phyloP scores from a whole-genome alignment of 1,139 yeast species.

The Casaregolazyma lundiana region DNA sequence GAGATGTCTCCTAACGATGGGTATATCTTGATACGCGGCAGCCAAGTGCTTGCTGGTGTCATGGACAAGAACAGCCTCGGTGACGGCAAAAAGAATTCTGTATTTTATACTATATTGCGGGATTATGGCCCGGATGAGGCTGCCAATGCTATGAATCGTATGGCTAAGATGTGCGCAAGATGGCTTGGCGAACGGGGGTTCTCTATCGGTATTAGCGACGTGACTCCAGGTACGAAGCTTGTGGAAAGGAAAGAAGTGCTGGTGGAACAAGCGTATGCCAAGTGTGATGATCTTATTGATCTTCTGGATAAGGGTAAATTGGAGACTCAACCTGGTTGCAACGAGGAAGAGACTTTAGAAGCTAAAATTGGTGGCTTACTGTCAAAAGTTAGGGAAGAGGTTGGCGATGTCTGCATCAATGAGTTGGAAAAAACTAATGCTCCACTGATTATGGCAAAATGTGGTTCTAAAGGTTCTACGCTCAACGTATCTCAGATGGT shows the following conservation, averaged over 20 bases:
- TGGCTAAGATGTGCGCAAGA: constrained; percentile 97
- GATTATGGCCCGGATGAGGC: constrained; percentile 97
- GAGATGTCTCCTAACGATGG: constrained; percentile 99
- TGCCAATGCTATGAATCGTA: constrained; percentile 93
- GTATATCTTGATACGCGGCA: constrained; percentile 82
- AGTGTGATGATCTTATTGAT: constrained; percentile 88
- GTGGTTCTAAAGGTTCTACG: constrained; percentile 99
- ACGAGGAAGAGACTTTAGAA: constrained; percentile 96
- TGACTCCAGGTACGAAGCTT: constrained; percentile 83
- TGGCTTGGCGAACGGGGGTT: constrained; percentile 93
- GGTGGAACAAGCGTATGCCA: constrained; percentile 86
- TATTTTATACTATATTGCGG: constrained; percentile 87
- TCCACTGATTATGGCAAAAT: constrained; percentile 97
- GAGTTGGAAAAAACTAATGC: constrained; percentile 90
- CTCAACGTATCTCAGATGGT: constrained; percentile 99
- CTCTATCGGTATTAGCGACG: constrained; percentile 96
- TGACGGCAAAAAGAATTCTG: constrained; percentile 97
- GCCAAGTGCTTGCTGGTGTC: constrained; percentile 83
- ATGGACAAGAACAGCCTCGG: constrained; percentile 97
- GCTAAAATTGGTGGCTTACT: constrained; percentile 94
- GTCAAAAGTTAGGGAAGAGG: constrained; percentile 97
- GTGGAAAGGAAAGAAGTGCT: constrained; percentile 75
- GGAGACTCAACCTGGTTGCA: constrained; percentile 98
- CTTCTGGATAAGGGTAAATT: constrained; percentile 77
- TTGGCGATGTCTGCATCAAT: constrained; percentile 93